Base-by-base conservation (phyloP, 2,329 filamentous ascomycete species). In the Massarina eburnea region DNA sequence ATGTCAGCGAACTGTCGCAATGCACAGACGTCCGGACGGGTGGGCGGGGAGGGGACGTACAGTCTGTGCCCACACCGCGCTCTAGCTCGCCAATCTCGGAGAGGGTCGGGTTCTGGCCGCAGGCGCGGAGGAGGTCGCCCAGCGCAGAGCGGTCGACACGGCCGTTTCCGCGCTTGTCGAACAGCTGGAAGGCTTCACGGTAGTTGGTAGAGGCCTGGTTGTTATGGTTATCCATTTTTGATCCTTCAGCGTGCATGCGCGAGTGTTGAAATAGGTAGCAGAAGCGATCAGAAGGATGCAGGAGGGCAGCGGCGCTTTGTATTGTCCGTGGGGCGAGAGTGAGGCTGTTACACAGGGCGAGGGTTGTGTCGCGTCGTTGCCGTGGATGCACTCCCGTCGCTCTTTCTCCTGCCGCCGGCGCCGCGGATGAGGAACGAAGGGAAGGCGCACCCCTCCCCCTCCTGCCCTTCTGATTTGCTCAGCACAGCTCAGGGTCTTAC, bases 101-200 rank as follows among this genome's bases (percentile, higher is more conserved):
- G 57, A 97, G 80, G 8, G 94, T 99, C 35, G 94, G 94, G 77
- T 99, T 99, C 79, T 99, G 94, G 38, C 94, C 94, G 71, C 94
- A 99, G 44, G 94, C 94, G 70, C 94, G 88, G 58, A 99, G 84
- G 50, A 99, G 82, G 72, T 99, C 94, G 61, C 94, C 94, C 46
- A 99, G 83, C 55, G 86, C 87, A 58, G 92, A 88, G 71, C 91
- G 80, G 32, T 88, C 76, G 61, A 97, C 94, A 63, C 91, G 91
- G 69, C 92, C 91, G 71, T 89, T 95, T 70, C 94, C 94, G 73
- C 94, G 92, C 85, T 96, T 97, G 82, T 99, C 94, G 80, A 97
- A 99, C 72, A 99, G 88, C 66, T 91, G 91, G 77, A 99, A 99
- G 62, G 94, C 94, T 86, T 99, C 94, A 81, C 97, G 97, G 89